Evolutionary conservation across 2,329 filamentous ascomycete species (phyloP).

Genomic region (Dothistroma pini): DNA sequence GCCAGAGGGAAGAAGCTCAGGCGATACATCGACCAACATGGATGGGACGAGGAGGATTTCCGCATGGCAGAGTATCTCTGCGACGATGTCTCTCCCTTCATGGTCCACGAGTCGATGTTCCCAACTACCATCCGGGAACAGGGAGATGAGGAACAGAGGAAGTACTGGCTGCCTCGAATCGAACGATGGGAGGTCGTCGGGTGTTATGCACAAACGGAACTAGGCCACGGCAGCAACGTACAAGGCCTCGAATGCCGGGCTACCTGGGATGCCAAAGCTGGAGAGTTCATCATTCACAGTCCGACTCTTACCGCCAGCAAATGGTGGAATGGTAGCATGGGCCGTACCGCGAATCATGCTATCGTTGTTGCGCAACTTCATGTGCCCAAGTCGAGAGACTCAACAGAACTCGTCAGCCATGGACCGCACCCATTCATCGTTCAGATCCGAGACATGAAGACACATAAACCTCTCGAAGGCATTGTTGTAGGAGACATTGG

Average conservation of each 20-base stretch:
- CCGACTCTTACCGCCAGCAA: conserved; percentile 52
- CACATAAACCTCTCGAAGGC: conserved; percentile 45
- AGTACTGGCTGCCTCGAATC: conserved; percentile 50
- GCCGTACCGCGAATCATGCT: conserved; percentile 53
- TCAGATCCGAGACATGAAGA: conserved; percentile 49
- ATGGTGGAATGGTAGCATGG: conserved; percentile 55
- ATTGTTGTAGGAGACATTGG: conserved; percentile 54
- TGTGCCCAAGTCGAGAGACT: conserved; percentile 37
- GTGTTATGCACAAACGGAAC: conserved; percentile 51
- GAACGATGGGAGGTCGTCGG: conserved; percentile 50
- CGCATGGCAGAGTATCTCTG: conserved; percentile 51
- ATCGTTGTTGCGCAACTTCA: conserved; percentile 53
- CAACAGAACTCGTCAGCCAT: conserved; percentile 40
- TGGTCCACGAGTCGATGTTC: conserved; percentile 52
- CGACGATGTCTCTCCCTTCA: conserved; percentile 53
- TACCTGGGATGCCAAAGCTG: conserved; percentile 43
- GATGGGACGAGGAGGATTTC: conserved; percentile 50
- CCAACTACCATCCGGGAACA: conserved; percentile 51
- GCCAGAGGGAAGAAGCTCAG: conserved; percentile 51
- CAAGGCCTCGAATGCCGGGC: conserved; percentile 49
- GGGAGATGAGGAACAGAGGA: conserved; percentile 45
- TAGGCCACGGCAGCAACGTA: conserved; percentile 53
- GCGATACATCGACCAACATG: conserved; percentile 44
- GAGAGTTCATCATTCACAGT: conserved; percentile 51
- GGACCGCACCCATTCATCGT: conserved; percentile 53